These are phyloP conservation scores for Ammopiptanthus mongolicus DNA, from an alignment of 306 rosid genomes.

Conservation along the genomic window DNA sequence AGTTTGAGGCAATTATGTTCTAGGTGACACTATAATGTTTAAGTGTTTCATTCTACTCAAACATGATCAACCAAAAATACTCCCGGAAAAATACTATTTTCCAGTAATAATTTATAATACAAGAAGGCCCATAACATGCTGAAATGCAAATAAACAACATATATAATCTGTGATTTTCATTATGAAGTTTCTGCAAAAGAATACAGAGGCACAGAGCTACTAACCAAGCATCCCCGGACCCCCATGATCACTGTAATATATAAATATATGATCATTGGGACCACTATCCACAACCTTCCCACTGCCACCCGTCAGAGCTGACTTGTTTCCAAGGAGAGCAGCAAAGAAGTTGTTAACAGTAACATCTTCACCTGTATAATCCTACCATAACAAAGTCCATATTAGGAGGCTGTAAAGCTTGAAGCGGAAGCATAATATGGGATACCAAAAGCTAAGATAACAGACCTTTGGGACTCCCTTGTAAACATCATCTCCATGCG, in stretches of 20 bases:
- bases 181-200: background rate
- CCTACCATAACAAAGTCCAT: constrained; percentile 44
- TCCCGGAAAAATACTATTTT: background rate
- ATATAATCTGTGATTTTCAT: background rate
- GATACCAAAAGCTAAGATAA: background rate
- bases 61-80: constrained; percentile 6
- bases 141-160: background rate
- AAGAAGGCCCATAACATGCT: background rate
- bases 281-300: constrained; percentile 95
- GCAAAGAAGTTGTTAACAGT: constrained; percentile 74
- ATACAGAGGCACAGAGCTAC: constrained; percentile 24
- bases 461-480: constrained; percentile 92
- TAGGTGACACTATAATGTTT: background rate
- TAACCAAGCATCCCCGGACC: constrained; percentile 97
- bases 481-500: constrained; percentile 79
- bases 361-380: constrained; percentile 80
- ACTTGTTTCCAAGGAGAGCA: constrained; percentile 77
- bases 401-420: background rate
- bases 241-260: constrained; percentile 86
- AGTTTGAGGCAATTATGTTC: background rate
- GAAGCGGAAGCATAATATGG: background rate
- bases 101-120: background rate
- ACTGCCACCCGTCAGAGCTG: constrained; percentile 77
- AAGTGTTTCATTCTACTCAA: background rate
- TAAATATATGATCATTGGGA: constrained; percentile 87